phyloP scores from a whole-genome alignment of 164 flowering plant genomes.

The Stephania yunnanensis region DNA sequence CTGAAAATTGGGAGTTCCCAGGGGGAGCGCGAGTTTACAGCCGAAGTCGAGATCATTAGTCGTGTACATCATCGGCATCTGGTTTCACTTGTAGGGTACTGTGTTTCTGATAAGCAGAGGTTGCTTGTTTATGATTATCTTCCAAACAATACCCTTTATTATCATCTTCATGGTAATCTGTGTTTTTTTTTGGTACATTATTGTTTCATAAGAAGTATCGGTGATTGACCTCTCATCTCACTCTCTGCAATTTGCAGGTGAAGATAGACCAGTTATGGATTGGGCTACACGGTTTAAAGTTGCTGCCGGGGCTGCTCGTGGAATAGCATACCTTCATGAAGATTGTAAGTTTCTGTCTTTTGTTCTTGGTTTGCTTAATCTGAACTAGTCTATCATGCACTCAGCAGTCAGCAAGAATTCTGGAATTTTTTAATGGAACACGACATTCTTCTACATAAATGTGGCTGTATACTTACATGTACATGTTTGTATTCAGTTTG shows the following conservation, averaged over 20 bases:
- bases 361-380: not conserved
- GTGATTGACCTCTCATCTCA: not conserved
- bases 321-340: slow-evolving; percentile 88
- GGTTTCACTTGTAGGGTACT: slow-evolving; percentile 90
- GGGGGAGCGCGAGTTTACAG: slow-evolving; percentile 81
- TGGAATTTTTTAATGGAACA: not conserved
- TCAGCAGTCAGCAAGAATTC: not conserved
- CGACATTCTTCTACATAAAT: not conserved
- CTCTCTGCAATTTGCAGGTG: slow-evolving; percentile 29
- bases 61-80: slow-evolving; percentile 45
- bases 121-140: slow-evolving; percentile 79
- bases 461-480: not conserved
- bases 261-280: slow-evolving; percentile 56
- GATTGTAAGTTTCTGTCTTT: slow-evolving; percentile 49
- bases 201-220: not conserved
- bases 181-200: not conserved
- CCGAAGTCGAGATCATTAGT: slow-evolving; percentile 27
- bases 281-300: slow-evolving; percentile 67
- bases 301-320: slow-evolving; percentile 90
- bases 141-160: slow-evolving; percentile 72
- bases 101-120: slow-evolving; percentile 61
- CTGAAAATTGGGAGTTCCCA: slow-evolving; percentile 78
- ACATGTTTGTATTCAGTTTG: not conserved
- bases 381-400: not conserved
- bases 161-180: slow-evolving; percentile 82